Base-by-base conservation (phyloP, 2,329 filamentous ascomycete genomes). In the Diaporthe longicolla region DNA sequence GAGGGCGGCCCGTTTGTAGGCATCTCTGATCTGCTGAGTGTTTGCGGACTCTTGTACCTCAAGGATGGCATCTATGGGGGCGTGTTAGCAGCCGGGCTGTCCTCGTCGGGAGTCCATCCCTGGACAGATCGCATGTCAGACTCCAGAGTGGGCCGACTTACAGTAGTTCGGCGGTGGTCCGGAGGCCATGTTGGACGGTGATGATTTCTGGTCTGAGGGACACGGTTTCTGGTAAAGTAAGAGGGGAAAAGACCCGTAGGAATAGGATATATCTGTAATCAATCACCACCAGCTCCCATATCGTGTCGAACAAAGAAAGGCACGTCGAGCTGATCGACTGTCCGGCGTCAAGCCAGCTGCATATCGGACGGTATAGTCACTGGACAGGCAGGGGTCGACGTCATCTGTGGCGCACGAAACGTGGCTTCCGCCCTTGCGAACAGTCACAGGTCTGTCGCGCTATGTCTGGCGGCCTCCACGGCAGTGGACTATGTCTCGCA, bases 1-100 rank as follows among this genome's bases (percentile, higher is more conserved):
- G 59, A 98, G 87, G 7, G 96, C 96, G 79, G 94, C 94, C 93
- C 93, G 93, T 83, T 99, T 99, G 88, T 98, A 99, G 68, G 95
- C 97, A 87, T 94, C 93, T 79, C 96, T 93, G 81, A 99, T 93
- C 82, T 98, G 93, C 80, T 95, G 91, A 74, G 92, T 90, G 0
- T 91, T 93, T 45, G 96, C 95, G 78, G 89, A 93, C 48, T 94
- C 89, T 69, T 92, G 82, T 75, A 98, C 84, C 76, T 93, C 93
- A 66, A 98, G 91, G 77, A 93, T 89, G 68, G 89, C 91, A 85
- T 96, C 94, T 95, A 58, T 52, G 77, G 73, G 73, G 79, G 77
- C 77, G 75, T 71, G 70, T 43, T n/a, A 48, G 55, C 52, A 57
- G 7, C 8, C 19, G 35, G 35, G 6, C 21, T 48, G 40, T 40